Evolutionary conservation across 768 basidiomycete genomes (phyloP), one percentile per base, ranked within the genome.

Genomic region (Hypsizygus marmoreus): DNA sequence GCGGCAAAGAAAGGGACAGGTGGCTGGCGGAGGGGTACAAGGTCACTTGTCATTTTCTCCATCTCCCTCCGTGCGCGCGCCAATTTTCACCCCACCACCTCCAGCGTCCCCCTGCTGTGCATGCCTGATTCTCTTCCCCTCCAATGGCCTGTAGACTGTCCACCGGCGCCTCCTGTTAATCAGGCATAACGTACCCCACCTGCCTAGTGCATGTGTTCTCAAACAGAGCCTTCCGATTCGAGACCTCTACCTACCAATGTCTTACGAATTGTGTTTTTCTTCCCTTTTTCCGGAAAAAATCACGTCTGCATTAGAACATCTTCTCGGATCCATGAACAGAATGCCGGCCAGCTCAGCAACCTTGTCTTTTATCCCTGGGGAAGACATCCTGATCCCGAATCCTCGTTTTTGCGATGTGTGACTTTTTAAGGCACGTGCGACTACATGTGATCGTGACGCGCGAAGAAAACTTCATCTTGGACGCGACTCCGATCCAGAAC

Each of bases 1-100:
- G 68, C 71, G 72, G 75, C 69, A 78, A 76, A 75, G 73, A 73
- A 77, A 77, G 71, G 75, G 76, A 75, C 77, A 76, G 73, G 78
- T 79, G 77, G 78, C 77, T 77, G 74, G 73, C 71, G 75, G 76
- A 74, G 71, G 75, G 71, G 66, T 64, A 64, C 60, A 59, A 40
- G 50, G 43, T 45, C 48, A 53, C 38, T 43, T 32, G 43, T 40
- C 47, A 43, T 51, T 49, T 48, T 45, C 34, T 40, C 41, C 32
- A 14, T 20, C 20, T 44, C 45, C 49, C 50, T 38, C 47, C 39
- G 48, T 52, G 43, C 47, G 17, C 47, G 14, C 50, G 29, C 33
- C 32, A 51, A 33, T 41, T 57, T 43, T 58, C 28, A n/a, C 56
- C 55, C 59, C 57, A 61, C 58, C 60, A 6, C 16, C 28, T 9